phyloP scores from a whole-genome alignment of 345 rosid genomes.

The Hevea brasiliensis region DNA sequence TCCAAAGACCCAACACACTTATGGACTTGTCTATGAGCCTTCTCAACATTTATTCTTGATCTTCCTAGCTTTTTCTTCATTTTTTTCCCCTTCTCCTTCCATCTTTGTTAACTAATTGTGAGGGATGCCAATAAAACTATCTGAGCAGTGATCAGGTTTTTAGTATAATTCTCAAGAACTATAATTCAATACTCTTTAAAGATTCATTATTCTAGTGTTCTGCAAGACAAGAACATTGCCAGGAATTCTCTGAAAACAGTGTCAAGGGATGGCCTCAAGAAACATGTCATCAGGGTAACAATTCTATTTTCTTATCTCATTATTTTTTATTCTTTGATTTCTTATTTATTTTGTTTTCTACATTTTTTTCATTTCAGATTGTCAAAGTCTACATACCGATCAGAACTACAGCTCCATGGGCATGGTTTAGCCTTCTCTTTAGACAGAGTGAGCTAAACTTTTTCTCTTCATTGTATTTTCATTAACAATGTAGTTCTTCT shows the following conservation, averaged over 20 bases:
- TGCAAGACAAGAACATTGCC: too few relatives aligned
- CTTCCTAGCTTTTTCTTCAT: too few relatives aligned
- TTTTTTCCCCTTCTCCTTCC: too few relatives aligned
- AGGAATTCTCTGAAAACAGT: background rate
- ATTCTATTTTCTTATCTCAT: background rate
- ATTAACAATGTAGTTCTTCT: background rate
- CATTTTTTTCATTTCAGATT: slow-evolving; percentile 35
- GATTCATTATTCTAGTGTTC: too few relatives aligned
- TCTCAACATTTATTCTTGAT: too few relatives aligned
- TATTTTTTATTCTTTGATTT: background rate
- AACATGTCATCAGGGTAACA: slow-evolving; percentile 14
- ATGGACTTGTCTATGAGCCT: too few relatives aligned
- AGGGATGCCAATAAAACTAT: background rate
- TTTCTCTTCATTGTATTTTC: background rate
- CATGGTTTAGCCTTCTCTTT: slow-evolving; percentile 44
- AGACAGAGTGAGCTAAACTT: slow-evolving; percentile 38
- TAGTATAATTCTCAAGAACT: background rate
- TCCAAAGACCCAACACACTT: too few relatives aligned
- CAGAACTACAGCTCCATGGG: slow-evolving; percentile 39
- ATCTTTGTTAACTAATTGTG: too few relatives aligned
- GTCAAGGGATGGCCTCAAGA: slow-evolving; percentile 23
- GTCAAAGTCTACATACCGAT: slow-evolving; percentile 25
- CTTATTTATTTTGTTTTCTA: background rate
- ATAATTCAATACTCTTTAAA: too few relatives aligned
- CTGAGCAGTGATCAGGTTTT: background rate